Evolutionary conservation across 139 green algal genomes (phyloP), one percentile per base, ranked within the genome.

Genomic region (Gonium pectorale): DNA sequence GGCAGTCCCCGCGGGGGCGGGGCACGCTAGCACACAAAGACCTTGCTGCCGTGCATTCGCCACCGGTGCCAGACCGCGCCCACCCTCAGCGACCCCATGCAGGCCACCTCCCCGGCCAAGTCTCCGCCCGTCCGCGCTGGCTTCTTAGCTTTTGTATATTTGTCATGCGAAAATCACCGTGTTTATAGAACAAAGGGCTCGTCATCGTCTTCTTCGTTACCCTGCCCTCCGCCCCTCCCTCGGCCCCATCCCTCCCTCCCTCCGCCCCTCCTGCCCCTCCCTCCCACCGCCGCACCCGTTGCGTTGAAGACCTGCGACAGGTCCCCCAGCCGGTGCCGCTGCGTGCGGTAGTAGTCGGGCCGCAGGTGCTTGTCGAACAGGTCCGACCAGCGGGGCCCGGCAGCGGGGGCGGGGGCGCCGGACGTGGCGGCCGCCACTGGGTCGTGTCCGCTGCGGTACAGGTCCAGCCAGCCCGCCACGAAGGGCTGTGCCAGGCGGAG

Each of bases 401-500:
- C 80, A 69, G 27, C 27, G 43, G 3, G 24, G 41, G 63, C 31
- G 2, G 70, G 46, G 8, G 43, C 54, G 9, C 38, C 54, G 24
- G 35, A 33, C 7, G 31, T 64, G 19, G 41, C 51, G 0, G 38
- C 17, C 40, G 51, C 33, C 9, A 24, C 2, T 2, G 54, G 63
- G 73, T 43, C 72, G 6, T 26, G 8, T 24, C 60, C 72, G 51
- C 31, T 40, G 37, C 59, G 64, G 68, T 83, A 89, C 44, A 71
- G 74, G 78, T 80, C 69, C 71, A 88, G 86, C 75, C 86, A 89
- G 49, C 90, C 88, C 21, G 44, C 49, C 15, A 88, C 78, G 68
- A 94, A 94, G 67, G 89, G 89, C 37, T 87, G 79, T 26, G 82
- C 83, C 51, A 94, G 85, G 44, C 83, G 81, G 41, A 93, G 85